A percentile compares a stretch with the other conserved stretches of the same genome.
phyloP scores from a whole-genome alignment of 306 rosid species.

The Begonia peltatifolia region DNA sequence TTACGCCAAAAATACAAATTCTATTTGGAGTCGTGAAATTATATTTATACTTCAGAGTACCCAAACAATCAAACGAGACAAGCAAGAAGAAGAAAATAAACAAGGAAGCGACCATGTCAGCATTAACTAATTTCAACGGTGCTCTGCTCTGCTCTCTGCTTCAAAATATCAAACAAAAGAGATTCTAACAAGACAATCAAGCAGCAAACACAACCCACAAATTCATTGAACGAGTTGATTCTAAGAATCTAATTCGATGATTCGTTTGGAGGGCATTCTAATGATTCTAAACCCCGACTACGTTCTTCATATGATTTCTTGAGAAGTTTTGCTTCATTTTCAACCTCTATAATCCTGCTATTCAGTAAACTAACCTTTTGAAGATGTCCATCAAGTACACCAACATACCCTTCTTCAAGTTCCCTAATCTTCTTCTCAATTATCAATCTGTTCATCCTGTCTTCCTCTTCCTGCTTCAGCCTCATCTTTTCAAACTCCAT shows the following conservation, averaged over 20 bases:
- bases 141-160: no score
- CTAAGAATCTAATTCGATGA: neutral
- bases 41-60: no score
- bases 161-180: no score
- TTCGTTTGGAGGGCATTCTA: slow-evolving; percentile 13
- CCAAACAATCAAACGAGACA: no score
- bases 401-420: slow-evolving; percentile 35
- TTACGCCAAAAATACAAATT: no score
- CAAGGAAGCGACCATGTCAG: no score
- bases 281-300: slow-evolving; percentile 19
- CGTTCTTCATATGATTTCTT: slow-evolving; percentile 26
- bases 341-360: slow-evolving; percentile 29
- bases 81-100: no score
- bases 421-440: slow-evolving; percentile 33
- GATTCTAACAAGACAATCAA: no score
- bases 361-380: slow-evolving; percentile 21
- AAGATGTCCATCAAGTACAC: slow-evolving; percentile 22
- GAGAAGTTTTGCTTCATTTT: slow-evolving; percentile 29
- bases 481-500: slow-evolving; percentile 64
- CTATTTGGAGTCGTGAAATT: no score
- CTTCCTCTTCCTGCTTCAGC: slow-evolving; percentile 73
- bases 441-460: slow-evolving; percentile 24
- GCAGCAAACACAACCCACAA: no score
- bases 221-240: no score
- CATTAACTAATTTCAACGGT: no score